phyloP scores from a whole-genome alignment of 2,329 filamentous ascomycete genomes.

The Neoascochyta sp. region DNA sequence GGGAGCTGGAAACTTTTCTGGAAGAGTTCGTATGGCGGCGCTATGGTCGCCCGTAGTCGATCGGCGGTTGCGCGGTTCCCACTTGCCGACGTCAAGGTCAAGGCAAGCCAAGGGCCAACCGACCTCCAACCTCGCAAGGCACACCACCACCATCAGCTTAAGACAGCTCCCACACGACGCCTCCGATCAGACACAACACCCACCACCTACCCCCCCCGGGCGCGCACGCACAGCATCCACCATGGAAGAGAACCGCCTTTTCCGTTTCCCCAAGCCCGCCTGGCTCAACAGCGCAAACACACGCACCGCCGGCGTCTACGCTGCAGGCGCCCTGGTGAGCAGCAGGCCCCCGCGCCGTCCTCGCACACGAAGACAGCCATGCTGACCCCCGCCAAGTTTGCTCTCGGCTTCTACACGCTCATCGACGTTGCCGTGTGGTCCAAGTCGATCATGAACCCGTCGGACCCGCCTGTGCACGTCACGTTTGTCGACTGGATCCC shows the following conservation, averaged over 20 bases:
- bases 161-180: slow-evolving; percentile 1
- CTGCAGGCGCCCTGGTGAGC: slow-evolving; percentile 61
- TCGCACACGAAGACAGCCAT: not conserved
- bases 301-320: slow-evolving; percentile 63
- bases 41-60: slow-evolving; percentile 4
- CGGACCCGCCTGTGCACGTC: slow-evolving; percentile 54
- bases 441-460: slow-evolving; percentile 58
- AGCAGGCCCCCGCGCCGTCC: slow-evolving; percentile 1
- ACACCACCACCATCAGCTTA: slow-evolving; percentile 4
- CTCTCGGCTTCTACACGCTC: slow-evolving; percentile 66
- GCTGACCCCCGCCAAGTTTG: slow-evolving; percentile 51
- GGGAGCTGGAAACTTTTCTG: slow-evolving; percentile 22
- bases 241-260: slow-evolving; percentile 56
- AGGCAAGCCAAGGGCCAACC: slow-evolving; percentile 15
- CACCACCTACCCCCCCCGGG: slow-evolving; percentile 1
- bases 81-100: slow-evolving; percentile 15
- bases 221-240: slow-evolving; percentile 6
- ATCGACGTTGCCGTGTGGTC: slow-evolving; percentile 64
- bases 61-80: slow-evolving; percentile 28
- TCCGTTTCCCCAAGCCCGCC: slow-evolving; percentile 63
- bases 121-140: slow-evolving; percentile 30
- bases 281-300: slow-evolving; percentile 65
- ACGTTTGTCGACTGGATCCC: slow-evolving; percentile 72
- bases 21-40: slow-evolving; percentile 10
- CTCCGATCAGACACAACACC: not conserved